Conservation (phyloP, 177 flowering plant genomes). For the Vitis hybrid region DNA sequence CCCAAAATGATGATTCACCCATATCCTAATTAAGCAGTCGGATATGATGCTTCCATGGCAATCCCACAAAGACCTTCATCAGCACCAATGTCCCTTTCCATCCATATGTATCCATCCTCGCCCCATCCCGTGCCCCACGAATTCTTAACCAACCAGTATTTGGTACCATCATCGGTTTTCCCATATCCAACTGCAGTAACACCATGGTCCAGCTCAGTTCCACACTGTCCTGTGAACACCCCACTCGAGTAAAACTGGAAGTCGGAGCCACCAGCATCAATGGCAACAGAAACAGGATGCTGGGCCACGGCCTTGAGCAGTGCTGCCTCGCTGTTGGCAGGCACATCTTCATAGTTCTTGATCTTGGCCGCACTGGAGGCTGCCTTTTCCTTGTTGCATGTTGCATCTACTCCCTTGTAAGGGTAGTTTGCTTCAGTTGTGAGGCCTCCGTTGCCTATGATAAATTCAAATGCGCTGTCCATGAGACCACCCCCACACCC, state of each 20-base stretch:
- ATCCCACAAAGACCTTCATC: slow-evolving; percentile 30
- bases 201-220: slow-evolving; percentile 31
- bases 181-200: slow-evolving; percentile 51
- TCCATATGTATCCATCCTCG: slow-evolving; percentile 38
- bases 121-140: slow-evolving; percentile 44
- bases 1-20: neutral
- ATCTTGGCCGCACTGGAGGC: slow-evolving; percentile 22
- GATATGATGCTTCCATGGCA: slow-evolving; percentile 20
- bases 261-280: slow-evolving; percentile 30
- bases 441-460: slow-evolving; percentile 30
- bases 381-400: slow-evolving; percentile 22
- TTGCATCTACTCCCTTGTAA: slow-evolving; percentile 28
- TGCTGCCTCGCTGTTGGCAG: slow-evolving; percentile 32
- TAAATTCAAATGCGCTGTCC: slow-evolving; percentile 40
- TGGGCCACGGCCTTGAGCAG: slow-evolving; percentile 35
- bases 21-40: neutral
- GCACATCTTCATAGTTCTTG: slow-evolving; percentile 37
- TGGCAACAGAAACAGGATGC: slow-evolving; percentile 47
- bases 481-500: slow-evolving; percentile 44
- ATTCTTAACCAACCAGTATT: slow-evolving; percentile 48
- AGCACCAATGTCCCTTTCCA: slow-evolving; percentile 19
- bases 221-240: slow-evolving; percentile 37
- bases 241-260: slow-evolving; percentile 42
- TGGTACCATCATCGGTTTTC: slow-evolving; percentile 26
- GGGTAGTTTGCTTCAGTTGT: slow-evolving; percentile 36